Evolutionary conservation across 2,329 filamentous ascomycete species (phyloP).

Genomic region (Trichoderma atroviride): DNA sequence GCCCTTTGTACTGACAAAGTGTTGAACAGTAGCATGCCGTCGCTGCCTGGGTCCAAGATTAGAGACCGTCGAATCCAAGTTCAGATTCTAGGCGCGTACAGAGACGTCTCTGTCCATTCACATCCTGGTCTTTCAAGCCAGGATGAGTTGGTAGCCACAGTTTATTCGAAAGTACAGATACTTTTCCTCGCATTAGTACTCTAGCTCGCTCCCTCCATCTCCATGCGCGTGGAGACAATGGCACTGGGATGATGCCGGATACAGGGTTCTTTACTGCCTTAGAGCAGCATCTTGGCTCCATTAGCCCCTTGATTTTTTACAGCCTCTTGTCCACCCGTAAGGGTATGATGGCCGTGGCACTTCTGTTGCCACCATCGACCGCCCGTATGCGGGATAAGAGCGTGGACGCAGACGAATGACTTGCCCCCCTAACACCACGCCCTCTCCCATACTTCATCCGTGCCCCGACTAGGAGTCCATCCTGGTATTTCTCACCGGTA

Average conservation of each 20-base stretch:
- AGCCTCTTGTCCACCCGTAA: slow-evolving; percentile 1
- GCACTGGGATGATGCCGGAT: not conserved
- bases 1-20: not conserved
- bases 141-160: not conserved
- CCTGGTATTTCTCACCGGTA: not conserved
- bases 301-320: not conserved
- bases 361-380: not conserved
- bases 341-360: not conserved
- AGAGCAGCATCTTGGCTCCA: not conserved
- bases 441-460: not conserved
- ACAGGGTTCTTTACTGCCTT: slow-evolving; percentile 2
- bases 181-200: not conserved
- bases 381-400: not conserved
- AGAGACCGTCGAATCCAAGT: not conserved
- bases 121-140: not conserved
- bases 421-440: not conserved
- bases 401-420: not conserved
- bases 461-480: not conserved
- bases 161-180: not conserved
- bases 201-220: not conserved
- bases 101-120: not conserved
- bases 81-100: not conserved
- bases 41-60: not conserved
- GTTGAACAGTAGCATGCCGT: not conserved
- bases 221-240: not conserved